These are phyloP conservation scores for Rhytidhysteron rufulum DNA, from an alignment of 2,329 filamentous ascomycete genomes.

Conservation along the genomic window DNA sequence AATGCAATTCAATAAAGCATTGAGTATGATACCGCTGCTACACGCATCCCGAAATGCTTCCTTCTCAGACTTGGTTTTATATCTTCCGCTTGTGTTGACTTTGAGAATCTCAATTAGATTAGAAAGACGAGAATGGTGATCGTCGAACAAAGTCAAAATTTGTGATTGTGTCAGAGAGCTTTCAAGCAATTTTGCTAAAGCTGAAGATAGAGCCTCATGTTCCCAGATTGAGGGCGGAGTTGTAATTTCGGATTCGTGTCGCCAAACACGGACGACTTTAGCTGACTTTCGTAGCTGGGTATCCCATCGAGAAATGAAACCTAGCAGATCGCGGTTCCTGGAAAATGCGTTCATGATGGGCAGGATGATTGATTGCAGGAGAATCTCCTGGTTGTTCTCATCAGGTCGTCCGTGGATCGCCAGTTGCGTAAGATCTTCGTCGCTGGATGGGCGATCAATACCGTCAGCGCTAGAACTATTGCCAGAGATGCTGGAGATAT, in stretches of 20 bases:
- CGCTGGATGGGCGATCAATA: conserved; percentile 6
- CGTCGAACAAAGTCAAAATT: conserved; percentile 24
- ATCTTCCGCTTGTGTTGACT: background rate
- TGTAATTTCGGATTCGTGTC: conserved; percentile 8
- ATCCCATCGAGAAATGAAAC: conserved; percentile 33
- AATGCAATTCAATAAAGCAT: conserved; percentile 23
- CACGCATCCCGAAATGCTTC: conserved; percentile 15
- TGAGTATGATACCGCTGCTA: conserved; percentile 26
- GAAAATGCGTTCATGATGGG: conserved; percentile 32
- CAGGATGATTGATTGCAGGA: conserved; percentile 18
- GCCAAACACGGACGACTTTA: conserved; percentile 13
- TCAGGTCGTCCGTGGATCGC: background rate
- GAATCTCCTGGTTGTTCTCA: background rate
- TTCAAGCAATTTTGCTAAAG: conserved; percentile 23
- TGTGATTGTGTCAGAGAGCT: conserved; percentile 30
- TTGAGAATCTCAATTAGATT: background rate
- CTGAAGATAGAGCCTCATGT: conserved; percentile 17
- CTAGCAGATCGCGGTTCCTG: conserved; percentile 28
- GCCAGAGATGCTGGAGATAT: conserved; percentile 19
- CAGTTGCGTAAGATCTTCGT: background rate
- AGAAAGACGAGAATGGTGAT: conserved; percentile 21
- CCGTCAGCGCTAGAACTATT: no score
- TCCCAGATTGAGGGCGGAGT: conserved; percentile 25
- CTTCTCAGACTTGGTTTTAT: background rate
- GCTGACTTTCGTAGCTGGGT: conserved; percentile 21